Conservation (phyloP, 805 yeast species). For the Komagataella pseudopastoris region DNA sequence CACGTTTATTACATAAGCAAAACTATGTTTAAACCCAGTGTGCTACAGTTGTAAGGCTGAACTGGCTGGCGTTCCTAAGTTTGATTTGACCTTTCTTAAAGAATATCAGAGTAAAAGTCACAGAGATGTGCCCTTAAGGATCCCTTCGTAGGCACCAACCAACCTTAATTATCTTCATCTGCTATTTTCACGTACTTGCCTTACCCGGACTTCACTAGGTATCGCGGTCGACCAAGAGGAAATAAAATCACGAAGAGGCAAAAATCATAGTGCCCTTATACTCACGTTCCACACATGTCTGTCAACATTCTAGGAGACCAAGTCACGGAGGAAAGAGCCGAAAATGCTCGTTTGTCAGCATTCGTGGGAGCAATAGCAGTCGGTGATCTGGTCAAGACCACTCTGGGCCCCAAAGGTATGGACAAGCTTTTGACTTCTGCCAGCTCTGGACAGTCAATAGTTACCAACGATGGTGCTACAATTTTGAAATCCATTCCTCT, state of each 20-base stretch:
- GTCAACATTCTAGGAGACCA: slow-evolving; percentile 95
- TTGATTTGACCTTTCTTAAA: too few species aligned
- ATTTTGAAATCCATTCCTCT: slow-evolving; percentile 87
- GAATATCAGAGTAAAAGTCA: too few species aligned
- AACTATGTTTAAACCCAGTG: background rate
- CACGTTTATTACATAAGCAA: background rate
- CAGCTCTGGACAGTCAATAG: slow-evolving; percentile 60
- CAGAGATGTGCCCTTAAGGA: too few species aligned
- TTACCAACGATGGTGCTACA: slow-evolving; percentile 98
- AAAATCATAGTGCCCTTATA: background rate
- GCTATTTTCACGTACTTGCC: background rate
- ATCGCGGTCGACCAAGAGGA: background rate
- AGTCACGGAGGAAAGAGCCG: slow-evolving; percentile 95
- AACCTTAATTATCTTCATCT: background rate
- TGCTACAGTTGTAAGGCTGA: background rate
- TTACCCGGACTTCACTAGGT: background rate
- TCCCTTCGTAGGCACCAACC: too few species aligned
- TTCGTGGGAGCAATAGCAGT: slow-evolving; percentile 99
- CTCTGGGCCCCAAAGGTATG: slow-evolving; percentile 98
- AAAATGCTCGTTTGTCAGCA: slow-evolving; percentile 93
- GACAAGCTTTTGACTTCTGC: slow-evolving; percentile 88
- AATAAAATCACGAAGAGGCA: background rate
- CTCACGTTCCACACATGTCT: slow-evolving; percentile 29
- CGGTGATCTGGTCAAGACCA: slow-evolving; percentile 88
- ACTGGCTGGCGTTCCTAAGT: too few species aligned